phyloP scores from a whole-genome alignment of 495 filamentous ascomycete species.

The Penicillium arizonense region DNA sequence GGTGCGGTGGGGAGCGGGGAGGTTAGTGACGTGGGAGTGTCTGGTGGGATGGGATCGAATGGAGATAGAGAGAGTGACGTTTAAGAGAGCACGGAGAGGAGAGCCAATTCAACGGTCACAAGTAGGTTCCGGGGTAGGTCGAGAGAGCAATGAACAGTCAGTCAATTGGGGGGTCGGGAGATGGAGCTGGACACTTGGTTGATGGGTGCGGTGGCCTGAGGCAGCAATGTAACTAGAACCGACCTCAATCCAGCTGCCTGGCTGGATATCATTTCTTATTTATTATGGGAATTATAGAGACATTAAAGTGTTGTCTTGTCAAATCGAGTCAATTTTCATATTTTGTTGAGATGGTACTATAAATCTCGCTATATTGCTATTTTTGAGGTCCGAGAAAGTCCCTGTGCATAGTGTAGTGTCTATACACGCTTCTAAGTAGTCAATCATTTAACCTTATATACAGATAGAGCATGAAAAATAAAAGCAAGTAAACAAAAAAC shows the following conservation, averaged over 20 bases:
- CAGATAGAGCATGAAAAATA: not conserved
- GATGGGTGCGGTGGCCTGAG: conserved; percentile 24
- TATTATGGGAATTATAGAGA: not conserved
- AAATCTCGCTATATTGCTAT: too few species aligned
- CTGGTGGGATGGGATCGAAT: conserved; percentile 1
- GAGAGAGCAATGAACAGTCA: not conserved
- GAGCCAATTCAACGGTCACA: not conserved
- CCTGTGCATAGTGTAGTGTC: too few species aligned
- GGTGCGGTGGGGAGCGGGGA: conserved; percentile 22
- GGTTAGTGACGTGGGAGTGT: conserved; percentile 12
- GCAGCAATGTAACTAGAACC: conserved; percentile 8
- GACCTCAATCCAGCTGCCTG: not conserved
- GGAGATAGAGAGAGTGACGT: not conserved
- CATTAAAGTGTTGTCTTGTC: not conserved
- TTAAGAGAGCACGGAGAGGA: not conserved
- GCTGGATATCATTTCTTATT: not conserved
- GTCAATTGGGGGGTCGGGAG: conserved; percentile 9
- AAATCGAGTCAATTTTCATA: too few species aligned
- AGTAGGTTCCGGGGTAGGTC: not conserved
- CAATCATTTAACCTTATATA: not conserved
- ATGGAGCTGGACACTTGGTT: conserved; percentile 13
- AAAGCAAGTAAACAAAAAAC: not conserved
- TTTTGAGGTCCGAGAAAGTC: too few species aligned
- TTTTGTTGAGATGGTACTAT: too few species aligned
- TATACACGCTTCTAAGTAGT: too few species aligned